Evolutionary conservation across 2,329 filamentous ascomycete species (phyloP), one percentile per base, ranked within the genome.

Genomic region (Talaromyces verruculosus): DNA sequence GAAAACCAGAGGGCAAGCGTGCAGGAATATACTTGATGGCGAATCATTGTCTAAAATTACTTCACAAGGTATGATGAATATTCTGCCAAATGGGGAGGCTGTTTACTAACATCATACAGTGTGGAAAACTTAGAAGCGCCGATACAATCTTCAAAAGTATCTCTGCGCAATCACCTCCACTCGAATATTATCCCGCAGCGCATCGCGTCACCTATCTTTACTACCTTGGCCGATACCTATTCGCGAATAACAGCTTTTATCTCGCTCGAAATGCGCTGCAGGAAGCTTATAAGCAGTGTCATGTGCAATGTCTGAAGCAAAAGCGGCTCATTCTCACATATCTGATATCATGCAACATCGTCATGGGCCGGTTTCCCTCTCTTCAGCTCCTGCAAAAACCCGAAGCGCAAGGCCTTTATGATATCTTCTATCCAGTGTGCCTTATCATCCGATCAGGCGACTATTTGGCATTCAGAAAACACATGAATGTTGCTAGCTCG

Each of bases 141-240:
- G 91, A 91, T 69, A 92, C 94, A 76, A 91, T 97, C 72, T 95
- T 97, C 75, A 89, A 89, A 70, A 96, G 95, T 74, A 94, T 97
- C 69, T 89, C 88, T 60, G 89, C 91, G 65, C 90, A 91, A 69
- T 93, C 91, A 0, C 93, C 93, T 0, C 91, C 92, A 0, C 81
- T 98, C 13, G 84, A 86, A 1, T 86, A 91, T 61, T 98, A 96
- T 73, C 92, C 93, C 2, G 92, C 91, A 25, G 86, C 90, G 5
- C 91, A 98, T 75, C 88, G 93, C 59, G 92, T 97, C 61, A 96
- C 93, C 3, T 98, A 93, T 72, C 88, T 98, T 15, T 97, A 97
- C 80, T 97, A 97, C 75, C 88, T 98, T 5, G 94, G 94, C 19
- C 89, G 93, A 66, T 97, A 94, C 79, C 88, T 93, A 73, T 92